Percentiles rank a stretch among this genome's conserved stretches.
These are phyloP conservation scores for Neurospora pannonica DNA, from an alignment of 495 filamentous ascomycete species.

Conservation along the genomic window DNA sequence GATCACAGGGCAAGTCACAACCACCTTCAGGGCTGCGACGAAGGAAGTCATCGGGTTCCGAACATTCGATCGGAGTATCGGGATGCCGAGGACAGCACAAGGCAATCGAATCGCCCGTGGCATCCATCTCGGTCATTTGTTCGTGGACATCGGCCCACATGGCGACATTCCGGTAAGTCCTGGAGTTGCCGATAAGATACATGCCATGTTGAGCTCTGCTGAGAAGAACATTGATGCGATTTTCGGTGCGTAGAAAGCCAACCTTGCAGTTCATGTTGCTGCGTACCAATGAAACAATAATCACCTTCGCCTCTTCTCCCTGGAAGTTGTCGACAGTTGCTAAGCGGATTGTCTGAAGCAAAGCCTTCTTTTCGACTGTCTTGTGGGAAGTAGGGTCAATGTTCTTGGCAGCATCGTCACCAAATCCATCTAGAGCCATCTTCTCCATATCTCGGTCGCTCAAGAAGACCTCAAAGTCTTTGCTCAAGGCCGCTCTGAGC, in stretches of 20 bases:
- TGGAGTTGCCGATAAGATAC: constrained; percentile 72
- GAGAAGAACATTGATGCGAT: constrained; percentile 75
- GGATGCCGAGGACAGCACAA: constrained; percentile 63
- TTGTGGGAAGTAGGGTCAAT: constrained; percentile 2
- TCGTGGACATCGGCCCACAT: constrained; percentile 65
- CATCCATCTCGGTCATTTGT: constrained; percentile 39
- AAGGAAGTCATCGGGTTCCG: constrained; percentile 53
- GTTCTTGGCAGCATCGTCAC: constrained; percentile 14
- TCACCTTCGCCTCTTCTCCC: constrained; percentile 71
- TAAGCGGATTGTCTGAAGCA: constrained; percentile 53
- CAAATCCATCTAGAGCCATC: constrained; percentile 43
- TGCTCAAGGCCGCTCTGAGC: constrained; percentile 41
- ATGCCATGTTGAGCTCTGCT: constrained; percentile 70
- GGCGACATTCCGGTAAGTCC: constrained; percentile 42
- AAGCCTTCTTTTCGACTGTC: constrained; percentile 33
- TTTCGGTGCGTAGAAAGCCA: constrained; percentile 66
- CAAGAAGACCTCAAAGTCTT: constrained; percentile 51
- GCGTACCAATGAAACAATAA: constrained; percentile 69
- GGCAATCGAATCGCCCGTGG: constrained; percentile 45
- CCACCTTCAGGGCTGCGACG: constrained; percentile 60
- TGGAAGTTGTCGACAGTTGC: constrained; percentile 83
- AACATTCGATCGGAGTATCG: constrained; percentile 45
- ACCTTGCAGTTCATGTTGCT: constrained; percentile 53
- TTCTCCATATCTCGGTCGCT: constrained; percentile 59
- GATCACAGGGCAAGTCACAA: constrained; percentile 51